Evolutionary conservation across 1,284 basidiomycete species (phyloP).

Genomic region (Fistulinella cinereoalba): DNA sequence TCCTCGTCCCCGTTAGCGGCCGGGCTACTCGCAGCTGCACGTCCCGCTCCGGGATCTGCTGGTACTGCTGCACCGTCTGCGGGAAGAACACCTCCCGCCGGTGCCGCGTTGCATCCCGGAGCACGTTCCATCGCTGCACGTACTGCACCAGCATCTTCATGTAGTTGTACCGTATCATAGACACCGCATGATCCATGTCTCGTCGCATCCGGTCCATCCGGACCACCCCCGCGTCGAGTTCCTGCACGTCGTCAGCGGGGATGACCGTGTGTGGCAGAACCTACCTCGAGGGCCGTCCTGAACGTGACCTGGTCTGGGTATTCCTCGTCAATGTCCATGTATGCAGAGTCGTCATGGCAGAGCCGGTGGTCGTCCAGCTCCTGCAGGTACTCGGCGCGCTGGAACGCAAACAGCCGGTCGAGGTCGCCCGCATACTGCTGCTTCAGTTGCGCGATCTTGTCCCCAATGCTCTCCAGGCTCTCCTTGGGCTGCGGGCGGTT

Average conservation of each 20-base stretch:
- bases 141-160: slow-evolving; percentile 39
- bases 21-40: slow-evolving; percentile 49
- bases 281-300: slow-evolving; percentile 28
- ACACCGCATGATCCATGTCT: slow-evolving; percentile 38
- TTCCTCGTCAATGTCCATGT: slow-evolving; percentile 31
- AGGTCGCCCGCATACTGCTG: too few relatives aligned
- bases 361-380: slow-evolving; percentile 37
- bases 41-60: slow-evolving; percentile 42
- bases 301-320: slow-evolving; percentile 26
- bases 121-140: slow-evolving; percentile 23
- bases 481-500: too few relatives aligned
- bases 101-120: slow-evolving; percentile 35
- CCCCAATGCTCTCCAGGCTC: too few relatives aligned
- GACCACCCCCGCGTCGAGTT: slow-evolving; percentile 18
- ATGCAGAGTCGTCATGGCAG: slow-evolving; percentile 33
- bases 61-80: slow-evolving; percentile 43
- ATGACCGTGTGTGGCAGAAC: too few relatives aligned
- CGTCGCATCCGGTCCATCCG: slow-evolving; percentile 19
- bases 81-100: slow-evolving; percentile 51
- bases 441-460: too few relatives aligned
- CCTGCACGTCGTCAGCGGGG: too few relatives aligned
- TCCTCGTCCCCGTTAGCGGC: slow-evolving; percentile 33
- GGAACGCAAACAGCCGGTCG: slow-evolving; percentile 41
- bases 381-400: slow-evolving; percentile 42
- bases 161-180: slow-evolving; percentile 43